These are phyloP conservation scores for Alnus rubra DNA, from an alignment of 306 rosid species.

Conservation along the genomic window DNA sequence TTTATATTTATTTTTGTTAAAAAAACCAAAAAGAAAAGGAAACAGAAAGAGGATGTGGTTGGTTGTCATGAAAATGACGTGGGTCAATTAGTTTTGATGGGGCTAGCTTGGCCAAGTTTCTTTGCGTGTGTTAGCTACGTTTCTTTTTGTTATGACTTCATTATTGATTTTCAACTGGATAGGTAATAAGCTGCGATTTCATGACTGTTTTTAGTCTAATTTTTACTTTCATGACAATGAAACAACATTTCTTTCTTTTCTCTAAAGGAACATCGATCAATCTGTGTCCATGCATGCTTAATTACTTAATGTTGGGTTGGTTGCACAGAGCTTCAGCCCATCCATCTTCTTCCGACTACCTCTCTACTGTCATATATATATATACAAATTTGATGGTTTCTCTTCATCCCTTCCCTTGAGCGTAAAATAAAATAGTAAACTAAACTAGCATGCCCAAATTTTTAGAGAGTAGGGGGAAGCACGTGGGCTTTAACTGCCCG, in stretches of 20 bases:
- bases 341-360: too few species aligned
- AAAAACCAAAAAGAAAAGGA: neutral
- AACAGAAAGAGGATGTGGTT: neutral
- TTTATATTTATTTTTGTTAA: too few species aligned
- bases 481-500: slow-evolving; percentile 10
- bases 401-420: too few species aligned
- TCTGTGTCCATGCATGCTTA: neutral
- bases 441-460: too few species aligned
- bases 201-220: neutral
- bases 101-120: neutral
- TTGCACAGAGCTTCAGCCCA: neutral
- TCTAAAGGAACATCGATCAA: neutral
- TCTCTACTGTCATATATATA: too few species aligned
- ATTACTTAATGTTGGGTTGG: neutral
- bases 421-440: too few species aligned
- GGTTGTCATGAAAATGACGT: neutral
- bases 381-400: too few species aligned
- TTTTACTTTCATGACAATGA: neutral
- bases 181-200: slow-evolving; percentile 9
- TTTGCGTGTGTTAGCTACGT: slow-evolving; percentile 11
- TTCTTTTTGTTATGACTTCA: slow-evolving; percentile 7
- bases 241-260: neutral
- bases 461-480: neutral
- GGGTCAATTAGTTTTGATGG: neutral
- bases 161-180: neutral